These are phyloP conservation scores for Nemania sp. DNA, from an alignment of 2,329 filamentous ascomycete species.

Conservation along the genomic window DNA sequence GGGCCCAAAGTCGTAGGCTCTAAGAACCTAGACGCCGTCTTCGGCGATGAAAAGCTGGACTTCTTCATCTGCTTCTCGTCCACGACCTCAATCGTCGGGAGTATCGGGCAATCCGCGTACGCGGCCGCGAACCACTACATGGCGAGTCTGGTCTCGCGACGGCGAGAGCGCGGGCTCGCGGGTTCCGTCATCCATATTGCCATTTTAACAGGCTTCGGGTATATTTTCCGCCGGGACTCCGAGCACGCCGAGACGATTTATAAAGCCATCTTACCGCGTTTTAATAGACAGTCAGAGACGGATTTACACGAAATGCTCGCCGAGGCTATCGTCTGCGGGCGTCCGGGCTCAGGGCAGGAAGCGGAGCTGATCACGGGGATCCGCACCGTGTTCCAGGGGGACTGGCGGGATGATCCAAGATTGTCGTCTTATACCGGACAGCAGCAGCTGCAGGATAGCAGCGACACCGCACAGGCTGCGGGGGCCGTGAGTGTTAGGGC, in stretches of 20 bases:
- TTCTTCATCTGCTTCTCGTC: conserved; percentile 41
- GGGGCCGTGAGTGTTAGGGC: neutral
- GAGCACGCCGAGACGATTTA: neutral
- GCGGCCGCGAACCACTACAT: conserved; percentile 7
- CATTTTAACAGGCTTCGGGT: neutral
- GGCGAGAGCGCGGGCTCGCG: neutral
- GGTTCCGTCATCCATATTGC: neutral
- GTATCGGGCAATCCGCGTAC: neutral
- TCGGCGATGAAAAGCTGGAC: conserved; percentile 35
- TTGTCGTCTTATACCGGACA: neutral
- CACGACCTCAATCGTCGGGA: neutral
- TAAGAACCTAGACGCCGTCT: conserved; percentile 43
- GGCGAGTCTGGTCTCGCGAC: neutral
- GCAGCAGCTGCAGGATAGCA: neutral
- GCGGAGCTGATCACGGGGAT: neutral
- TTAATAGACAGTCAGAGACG: neutral
- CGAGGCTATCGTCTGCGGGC: neutral
- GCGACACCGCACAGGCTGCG: neutral
- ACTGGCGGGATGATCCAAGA: neutral
- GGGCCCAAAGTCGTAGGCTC: conserved; percentile 48
- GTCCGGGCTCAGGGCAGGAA: neutral
- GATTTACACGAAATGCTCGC: conserved; percentile 5
- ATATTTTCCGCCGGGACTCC: neutral
- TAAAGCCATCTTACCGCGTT: neutral
- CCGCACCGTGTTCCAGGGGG: neutral